Conservation (phyloP, 2,329 filamentous ascomycete genomes). For the Microcyclosporella mali region DNA sequence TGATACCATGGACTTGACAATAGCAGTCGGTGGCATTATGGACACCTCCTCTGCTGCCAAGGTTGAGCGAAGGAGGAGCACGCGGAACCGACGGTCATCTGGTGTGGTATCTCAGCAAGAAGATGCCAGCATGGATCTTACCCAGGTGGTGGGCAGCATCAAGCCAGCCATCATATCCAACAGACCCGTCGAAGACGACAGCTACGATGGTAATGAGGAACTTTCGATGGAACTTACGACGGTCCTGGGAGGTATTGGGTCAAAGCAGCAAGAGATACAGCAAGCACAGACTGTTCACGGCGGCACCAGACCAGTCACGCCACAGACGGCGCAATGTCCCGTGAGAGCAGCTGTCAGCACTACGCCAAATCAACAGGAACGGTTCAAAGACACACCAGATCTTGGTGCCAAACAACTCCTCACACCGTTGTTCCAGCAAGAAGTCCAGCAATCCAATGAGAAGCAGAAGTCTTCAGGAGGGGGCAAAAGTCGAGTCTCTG, state of each 20-base stretch:
- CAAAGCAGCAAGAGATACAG: slow-evolving; percentile 25
- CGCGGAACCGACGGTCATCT: slow-evolving; percentile 33
- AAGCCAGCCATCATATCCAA: slow-evolving; percentile 6
- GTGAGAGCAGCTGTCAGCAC: slow-evolving; percentile 39
- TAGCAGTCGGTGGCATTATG: slow-evolving; percentile 33
- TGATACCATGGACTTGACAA: slow-evolving; percentile 37
- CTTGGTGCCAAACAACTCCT: slow-evolving; percentile 29
- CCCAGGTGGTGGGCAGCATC: slow-evolving; percentile 46
- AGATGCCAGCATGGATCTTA: slow-evolving; percentile 53
- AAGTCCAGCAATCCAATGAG: slow-evolving; percentile 22
- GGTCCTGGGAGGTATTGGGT: slow-evolving; percentile 42
- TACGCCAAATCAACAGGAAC: slow-evolving; percentile 52
- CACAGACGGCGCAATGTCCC: slow-evolving; percentile 42
- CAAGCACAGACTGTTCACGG: background rate
- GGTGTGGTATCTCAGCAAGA: slow-evolving; percentile 33
- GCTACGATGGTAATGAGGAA: slow-evolving; percentile 39
- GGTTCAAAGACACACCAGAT: slow-evolving; percentile 51
- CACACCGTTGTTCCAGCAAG: slow-evolving; percentile 31
- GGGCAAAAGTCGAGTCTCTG: slow-evolving; percentile 4
- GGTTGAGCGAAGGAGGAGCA: slow-evolving; percentile 23
- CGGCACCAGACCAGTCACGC: slow-evolving; percentile 24
- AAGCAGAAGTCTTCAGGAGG: slow-evolving; percentile 18
- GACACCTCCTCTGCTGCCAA: slow-evolving; percentile 20
- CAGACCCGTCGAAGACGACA: slow-evolving; percentile 17
- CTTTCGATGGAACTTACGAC: slow-evolving; percentile 50